Base-by-base conservation (phyloP, 306 rosid genomes). In the Medicago lupulina region DNA sequence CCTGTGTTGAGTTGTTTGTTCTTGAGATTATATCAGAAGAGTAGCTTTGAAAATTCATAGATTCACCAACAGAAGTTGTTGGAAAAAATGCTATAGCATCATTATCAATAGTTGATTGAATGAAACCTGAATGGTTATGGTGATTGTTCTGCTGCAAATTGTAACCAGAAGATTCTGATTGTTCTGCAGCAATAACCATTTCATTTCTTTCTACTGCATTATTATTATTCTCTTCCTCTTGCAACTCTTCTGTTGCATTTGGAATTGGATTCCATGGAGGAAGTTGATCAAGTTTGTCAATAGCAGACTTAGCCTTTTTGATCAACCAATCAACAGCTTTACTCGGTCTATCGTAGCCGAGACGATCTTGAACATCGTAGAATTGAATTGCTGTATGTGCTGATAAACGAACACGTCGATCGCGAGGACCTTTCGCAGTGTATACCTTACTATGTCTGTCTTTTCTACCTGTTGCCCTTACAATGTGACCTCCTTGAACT, bases 241-340 rank as follows among this genome's bases (percentile, higher is more conserved):
- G 28, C 3, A 7, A 1, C 21, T 31, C 69, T n/a, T 79, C 61
- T 28, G 73, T 77, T 6, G 59, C 10, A 46, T 12, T 43, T 0
- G 21, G 57, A 4, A 73, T 74, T n/a, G 98, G 94, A 5, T 86
- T 73, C 87, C 94, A 91, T 1, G 97, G 94, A 1, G 98, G 96
- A 21, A 94, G 94, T 85, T 89, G 88, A 0, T 81, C 95, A 0
- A 92, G 93, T 64, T 90, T 92, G 81, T 92, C 96, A 74, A 92
- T 95, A 75, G 98, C 80, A 19, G 83, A 50, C 50, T 86, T 86
- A 0, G 97, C 98, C 63, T 90, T 95, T 81, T 85, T 90, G 82
- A 95, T 92, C 63, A 95, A 97, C 97, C 97, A 95, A 51, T 92
- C 97, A 25, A 94, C 95, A 0, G 96, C 98, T 55, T 88, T 91